Evolutionary conservation across 305 asterid species (phyloP), one percentile per base, ranked within the genome.

Genomic region (Fraxinus velutina): DNA sequence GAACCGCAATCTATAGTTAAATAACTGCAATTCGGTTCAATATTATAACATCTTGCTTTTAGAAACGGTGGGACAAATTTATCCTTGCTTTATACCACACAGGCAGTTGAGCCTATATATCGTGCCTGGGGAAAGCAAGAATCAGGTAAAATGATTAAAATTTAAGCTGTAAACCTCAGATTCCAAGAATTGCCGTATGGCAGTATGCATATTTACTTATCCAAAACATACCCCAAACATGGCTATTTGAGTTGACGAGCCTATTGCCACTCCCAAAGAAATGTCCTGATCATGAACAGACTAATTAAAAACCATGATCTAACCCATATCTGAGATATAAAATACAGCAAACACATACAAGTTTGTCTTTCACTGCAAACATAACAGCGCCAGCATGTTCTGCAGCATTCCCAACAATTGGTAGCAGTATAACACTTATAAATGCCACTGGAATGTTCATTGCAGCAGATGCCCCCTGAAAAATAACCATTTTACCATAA

Each of bases 351-450:
- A 82, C 82, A 83, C 89, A 79, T 72, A 93, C 98, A 78, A 93
- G 96, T 86, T 93, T 93, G 90, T 93, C 94, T 88, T 92, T 92
- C 82, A 92, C 82, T 2, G 98, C 98, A 89, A 93, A 93, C 94
- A 93, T 91, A 78, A 93, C 78, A 64, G 98, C 98, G 82, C 97
- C 91, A 6, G 98, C 98, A 89, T 93, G 98, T 77, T 93, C 98
- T 2, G 98, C 97, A 55, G 97, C 98, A 87, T 93, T 92, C 82
- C 98, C 98, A 75, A 93, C 98, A 64, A 93, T 89, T 0, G 98
- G 98, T 47, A 93, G 93, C 81, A 93, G 89, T 73, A 93, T 91
- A 78, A 93, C 97, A 79, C 98, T 92, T 76, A 93, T 92, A 89
- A 93, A 93, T 30, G 97, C 90, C 73, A 92, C 88, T 2, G 97